Percentiles rank a stretch among this genome's conserved stretches.
These are phyloP conservation scores for Epichloe gansuensis DNA, from an alignment of 2,329 filamentous ascomycete genomes.

Conservation along the genomic window DNA sequence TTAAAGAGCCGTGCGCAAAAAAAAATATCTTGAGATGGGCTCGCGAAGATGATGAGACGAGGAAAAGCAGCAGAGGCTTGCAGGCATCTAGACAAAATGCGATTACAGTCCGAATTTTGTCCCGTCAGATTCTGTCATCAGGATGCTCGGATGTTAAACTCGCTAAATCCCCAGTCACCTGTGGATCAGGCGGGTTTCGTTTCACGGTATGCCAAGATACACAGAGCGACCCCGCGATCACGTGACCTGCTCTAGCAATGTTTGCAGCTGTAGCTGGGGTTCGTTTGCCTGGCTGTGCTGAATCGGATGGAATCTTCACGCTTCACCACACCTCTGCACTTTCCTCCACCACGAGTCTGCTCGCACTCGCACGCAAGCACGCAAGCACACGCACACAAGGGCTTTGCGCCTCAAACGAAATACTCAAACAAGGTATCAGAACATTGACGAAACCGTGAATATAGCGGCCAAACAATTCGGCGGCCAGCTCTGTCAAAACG, in stretches of 20 bases:
- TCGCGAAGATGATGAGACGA: not conserved
- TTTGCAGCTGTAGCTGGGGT: conserved; percentile 11
- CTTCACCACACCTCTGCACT: conserved; percentile 4
- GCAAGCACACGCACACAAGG: not conserved
- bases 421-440: not conserved
- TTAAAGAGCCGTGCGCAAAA: not conserved
- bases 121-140: too few species aligned
- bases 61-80: not conserved
- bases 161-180: not conserved
- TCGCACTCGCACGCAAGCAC: conserved; percentile 8
- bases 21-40: not conserved
- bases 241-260: conserved; percentile 18
- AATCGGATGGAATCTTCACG: conserved; percentile 1
- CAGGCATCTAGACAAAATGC: not conserved
- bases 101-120: not conserved
- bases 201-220: not conserved
- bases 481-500: not conserved
- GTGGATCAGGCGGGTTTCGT: too few species aligned
- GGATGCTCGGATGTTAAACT: not conserved
- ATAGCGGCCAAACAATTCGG: not conserved
- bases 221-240: conserved; percentile 19
- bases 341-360: conserved; percentile 4
- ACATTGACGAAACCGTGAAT: not conserved
- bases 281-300: conserved; percentile 1
- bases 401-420: conserved; percentile 9